Evolutionary conservation across 2,329 filamentous ascomycete genomes (phyloP).

Genomic region (Cordyceps cateniannulata): DNA sequence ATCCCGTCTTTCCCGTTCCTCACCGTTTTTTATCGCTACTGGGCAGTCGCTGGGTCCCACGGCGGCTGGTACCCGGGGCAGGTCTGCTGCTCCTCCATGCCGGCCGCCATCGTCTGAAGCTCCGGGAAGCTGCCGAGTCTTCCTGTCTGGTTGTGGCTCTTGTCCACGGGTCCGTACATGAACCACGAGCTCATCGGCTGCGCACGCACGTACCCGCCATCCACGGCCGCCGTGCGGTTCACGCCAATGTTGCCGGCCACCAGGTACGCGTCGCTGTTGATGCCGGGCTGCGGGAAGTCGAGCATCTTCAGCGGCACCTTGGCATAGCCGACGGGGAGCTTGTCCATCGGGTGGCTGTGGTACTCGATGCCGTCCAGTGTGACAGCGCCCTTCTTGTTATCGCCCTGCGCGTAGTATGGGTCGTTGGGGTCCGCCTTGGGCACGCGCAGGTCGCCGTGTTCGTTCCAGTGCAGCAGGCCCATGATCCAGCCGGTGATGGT

Average conservation of each 20-base stretch:
- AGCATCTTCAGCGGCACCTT: constrained; percentile 32
- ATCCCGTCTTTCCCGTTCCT: not conserved
- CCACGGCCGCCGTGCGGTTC: constrained; percentile 17
- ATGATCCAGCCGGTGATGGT: constrained; percentile 42
- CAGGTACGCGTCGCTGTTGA: constrained; percentile 27
- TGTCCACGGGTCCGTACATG: constrained; percentile 30
- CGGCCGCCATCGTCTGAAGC: constrained; percentile 8
- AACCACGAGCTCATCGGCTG: constrained; percentile 35
- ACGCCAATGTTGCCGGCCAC: constrained; percentile 34
- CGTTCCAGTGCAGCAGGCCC: constrained; percentile 39
- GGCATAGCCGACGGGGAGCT: constrained; percentile 33
- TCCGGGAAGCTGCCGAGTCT: constrained; percentile 19
- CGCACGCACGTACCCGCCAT: constrained; percentile 21
- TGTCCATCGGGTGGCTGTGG: constrained; percentile 19
- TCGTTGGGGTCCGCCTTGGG: not conserved
- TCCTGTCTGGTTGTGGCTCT: constrained; percentile 17
- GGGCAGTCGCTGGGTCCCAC: not conserved
- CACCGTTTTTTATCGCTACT: not conserved
- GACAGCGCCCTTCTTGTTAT: constrained; percentile 8
- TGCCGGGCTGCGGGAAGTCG: constrained; percentile 22
- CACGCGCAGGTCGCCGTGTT: constrained; percentile 24
- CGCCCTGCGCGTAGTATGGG: not conserved
- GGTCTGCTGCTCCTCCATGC: constrained; percentile 1
- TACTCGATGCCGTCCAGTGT: constrained; percentile 27
- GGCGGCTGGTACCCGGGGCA: not conserved